phyloP scores from a whole-genome alignment of 2,329 filamentous ascomycete species.

The Mycogone perniciosa region DNA sequence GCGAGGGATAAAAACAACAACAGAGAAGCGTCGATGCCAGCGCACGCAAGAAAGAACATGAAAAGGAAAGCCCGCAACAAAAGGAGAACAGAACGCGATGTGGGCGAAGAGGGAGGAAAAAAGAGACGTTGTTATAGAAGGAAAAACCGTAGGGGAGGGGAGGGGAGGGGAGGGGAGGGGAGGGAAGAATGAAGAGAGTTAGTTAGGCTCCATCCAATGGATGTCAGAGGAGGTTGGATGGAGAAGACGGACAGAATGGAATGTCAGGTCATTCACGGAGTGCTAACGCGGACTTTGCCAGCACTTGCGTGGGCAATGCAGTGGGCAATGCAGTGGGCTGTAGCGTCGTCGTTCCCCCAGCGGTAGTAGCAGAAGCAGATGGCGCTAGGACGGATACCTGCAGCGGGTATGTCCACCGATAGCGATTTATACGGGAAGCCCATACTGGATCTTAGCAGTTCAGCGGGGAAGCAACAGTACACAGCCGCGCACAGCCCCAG shows the following conservation, averaged over 20 bases:
- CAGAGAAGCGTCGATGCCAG: constrained; percentile 3
- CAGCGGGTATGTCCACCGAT: too few relatives aligned
- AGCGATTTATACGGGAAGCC: too few relatives aligned
- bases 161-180: neutral
- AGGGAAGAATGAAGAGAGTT: neutral
- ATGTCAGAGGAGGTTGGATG: neutral
- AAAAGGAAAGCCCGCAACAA: neutral
- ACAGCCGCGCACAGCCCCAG: too few relatives aligned
- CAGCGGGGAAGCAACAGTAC: too few relatives aligned
- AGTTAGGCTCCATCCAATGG: neutral
- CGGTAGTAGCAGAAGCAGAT: too few relatives aligned
- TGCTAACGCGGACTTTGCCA: neutral
- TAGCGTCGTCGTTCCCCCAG: too few relatives aligned
- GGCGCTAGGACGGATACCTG: too few relatives aligned
- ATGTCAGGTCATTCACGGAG: constrained; percentile 2
- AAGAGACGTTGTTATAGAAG: neutral
- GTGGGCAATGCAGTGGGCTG: too few relatives aligned
- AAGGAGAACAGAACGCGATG: constrained; percentile 26
- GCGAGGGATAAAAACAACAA: neutral
- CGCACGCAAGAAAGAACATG: neutral
- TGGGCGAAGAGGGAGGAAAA: neutral
- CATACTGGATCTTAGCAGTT: too few relatives aligned
- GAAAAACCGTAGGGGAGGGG: neutral
- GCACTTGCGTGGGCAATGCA: too few relatives aligned
- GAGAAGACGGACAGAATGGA: neutral